phyloP scores from a whole-genome alignment of 2,329 filamentous ascomycete species.

The Epichloe coenophiala region DNA sequence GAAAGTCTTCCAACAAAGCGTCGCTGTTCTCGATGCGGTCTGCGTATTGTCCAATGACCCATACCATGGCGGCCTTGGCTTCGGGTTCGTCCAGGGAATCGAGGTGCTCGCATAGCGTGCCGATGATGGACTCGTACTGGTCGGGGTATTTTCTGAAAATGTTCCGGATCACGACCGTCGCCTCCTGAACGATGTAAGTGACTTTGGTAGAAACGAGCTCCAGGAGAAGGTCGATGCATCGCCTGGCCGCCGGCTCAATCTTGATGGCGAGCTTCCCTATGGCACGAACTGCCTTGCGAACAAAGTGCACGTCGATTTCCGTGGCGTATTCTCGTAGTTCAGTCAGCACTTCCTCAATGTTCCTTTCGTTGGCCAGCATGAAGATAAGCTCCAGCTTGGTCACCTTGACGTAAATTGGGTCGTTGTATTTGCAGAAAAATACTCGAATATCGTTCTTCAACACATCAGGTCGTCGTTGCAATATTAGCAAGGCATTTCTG shows the following conservation, averaged over 20 bases:
- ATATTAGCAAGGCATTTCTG: slow-evolving; percentile 82
- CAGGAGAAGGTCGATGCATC: slow-evolving; percentile 85
- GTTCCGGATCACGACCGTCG: slow-evolving; percentile 95
- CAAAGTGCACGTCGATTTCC: slow-evolving; percentile 97
- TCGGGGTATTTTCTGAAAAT: slow-evolving; percentile 99
- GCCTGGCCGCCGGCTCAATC: slow-evolving; percentile 82
- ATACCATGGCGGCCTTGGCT: slow-evolving; percentile 96
- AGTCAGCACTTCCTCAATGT: slow-evolving; percentile 88
- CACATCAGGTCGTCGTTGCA: slow-evolving; percentile 86
- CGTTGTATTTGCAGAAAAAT: slow-evolving; percentile 99
- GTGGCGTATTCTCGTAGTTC: slow-evolving; percentile 94
- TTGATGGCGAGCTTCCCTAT: slow-evolving; percentile 98
- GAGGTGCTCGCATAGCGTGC: slow-evolving; percentile 86
- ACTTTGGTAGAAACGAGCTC: slow-evolving; percentile 96
- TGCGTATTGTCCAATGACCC: slow-evolving; percentile 97
- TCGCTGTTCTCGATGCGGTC: slow-evolving; percentile 96
- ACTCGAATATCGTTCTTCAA: slow-evolving; percentile 93
- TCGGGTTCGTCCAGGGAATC: slow-evolving; percentile 95
- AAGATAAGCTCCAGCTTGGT: slow-evolving; percentile 98
- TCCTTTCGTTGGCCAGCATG: slow-evolving; percentile 91
- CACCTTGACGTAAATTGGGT: slow-evolving; percentile 98
- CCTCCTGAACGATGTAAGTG: slow-evolving; percentile 97
- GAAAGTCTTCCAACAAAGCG: slow-evolving; percentile 82
- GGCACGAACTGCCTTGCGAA: slow-evolving; percentile 90
- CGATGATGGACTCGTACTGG: slow-evolving; percentile 96